These are phyloP conservation scores for Pestalotiopsis sp. DNA, from an alignment of 2,329 filamentous ascomycete species.

Conservation along the genomic window DNA sequence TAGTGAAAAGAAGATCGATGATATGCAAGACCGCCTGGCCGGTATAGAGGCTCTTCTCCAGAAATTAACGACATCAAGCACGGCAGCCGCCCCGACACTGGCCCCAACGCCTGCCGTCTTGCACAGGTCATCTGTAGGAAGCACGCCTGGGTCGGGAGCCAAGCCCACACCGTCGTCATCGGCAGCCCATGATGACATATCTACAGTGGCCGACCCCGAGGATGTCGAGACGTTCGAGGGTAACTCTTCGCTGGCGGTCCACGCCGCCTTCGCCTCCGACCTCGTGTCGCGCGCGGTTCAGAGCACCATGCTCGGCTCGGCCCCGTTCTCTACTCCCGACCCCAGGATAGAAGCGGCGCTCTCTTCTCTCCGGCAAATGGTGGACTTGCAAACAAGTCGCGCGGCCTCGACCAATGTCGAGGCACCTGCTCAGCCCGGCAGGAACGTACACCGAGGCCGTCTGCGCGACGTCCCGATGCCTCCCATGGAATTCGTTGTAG, in stretches of 20 bases:
- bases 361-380: conserved; percentile 54
- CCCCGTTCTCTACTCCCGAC: conserved; percentile 47
- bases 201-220: conserved; percentile 57
- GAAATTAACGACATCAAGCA: conserved; percentile 25
- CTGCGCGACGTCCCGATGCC: conserved; percentile 58
- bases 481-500: conserved; percentile 53
- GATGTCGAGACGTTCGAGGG: conserved; percentile 49
- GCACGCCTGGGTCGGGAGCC: background rate
- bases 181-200: conserved; percentile 39
- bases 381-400: conserved; percentile 50
- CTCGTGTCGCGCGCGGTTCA: conserved; percentile 42
- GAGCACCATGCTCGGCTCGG: conserved; percentile 10
- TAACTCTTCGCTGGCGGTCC: conserved; percentile 47
- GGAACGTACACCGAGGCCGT: conserved; percentile 43
- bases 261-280: conserved; percentile 49
- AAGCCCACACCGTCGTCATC: conserved; percentile 27
- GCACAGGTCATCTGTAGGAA: background rate
- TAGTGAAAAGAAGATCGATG: conserved; percentile 56
- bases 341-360: conserved; percentile 58
- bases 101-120: background rate
- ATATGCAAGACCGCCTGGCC: conserved; percentile 40
- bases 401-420: background rate
- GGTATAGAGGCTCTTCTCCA: conserved; percentile 41
- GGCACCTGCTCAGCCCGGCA: conserved; percentile 24
- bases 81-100: background rate